A percentile compares a stretch with the other conserved stretches of the same genome.
Conservation (phyloP, 768 basidiomycete genomes). For the Calocybe indica region DNA sequence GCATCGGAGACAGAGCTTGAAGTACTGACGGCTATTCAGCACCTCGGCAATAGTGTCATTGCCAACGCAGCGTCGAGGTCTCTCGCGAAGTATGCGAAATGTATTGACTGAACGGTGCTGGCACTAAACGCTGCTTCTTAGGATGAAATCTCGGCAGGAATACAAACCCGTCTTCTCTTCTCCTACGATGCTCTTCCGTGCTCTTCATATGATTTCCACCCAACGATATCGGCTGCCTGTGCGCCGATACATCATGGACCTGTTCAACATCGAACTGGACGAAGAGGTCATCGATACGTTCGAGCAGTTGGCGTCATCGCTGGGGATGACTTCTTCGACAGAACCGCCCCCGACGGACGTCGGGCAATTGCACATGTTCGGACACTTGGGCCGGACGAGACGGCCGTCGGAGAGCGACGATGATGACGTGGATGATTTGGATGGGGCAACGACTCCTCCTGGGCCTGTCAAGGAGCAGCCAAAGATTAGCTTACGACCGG, state of each 20-base stretch:
- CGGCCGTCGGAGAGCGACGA: slow-evolving; percentile 57
- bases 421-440: slow-evolving; percentile 46
- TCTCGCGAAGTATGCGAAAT: slow-evolving; percentile 60
- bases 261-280: slow-evolving; percentile 83
- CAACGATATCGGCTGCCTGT: slow-evolving; percentile 91
- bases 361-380: slow-evolving; percentile 59
- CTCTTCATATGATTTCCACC: slow-evolving; percentile 80
- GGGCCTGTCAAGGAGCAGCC: slow-evolving; percentile 37
- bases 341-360: slow-evolving; percentile 33
- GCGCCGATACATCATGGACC: slow-evolving; percentile 85
- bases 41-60: slow-evolving; percentile 92
- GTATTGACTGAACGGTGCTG: neutral
- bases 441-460: slow-evolving; percentile 33
- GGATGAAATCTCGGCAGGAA: slow-evolving; percentile 74
- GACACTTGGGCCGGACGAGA: slow-evolving; percentile 42
- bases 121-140: slow-evolving; percentile 18
- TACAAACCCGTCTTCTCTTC: slow-evolving; percentile 76
- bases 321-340: slow-evolving; percentile 42
- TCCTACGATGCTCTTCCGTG: slow-evolving; percentile 75
- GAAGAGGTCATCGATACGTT: slow-evolving; percentile 52
- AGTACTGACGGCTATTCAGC: slow-evolving; percentile 85
- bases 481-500: slow-evolving; percentile 50
- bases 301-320: slow-evolving; percentile 40
- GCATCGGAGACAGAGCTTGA: slow-evolving; percentile 70
- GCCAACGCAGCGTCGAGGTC: slow-evolving; percentile 92